These are phyloP conservation scores for Rachicladosporium sp. DNA, from an alignment of 2,329 filamentous ascomycete genomes.

Conservation along the genomic window DNA sequence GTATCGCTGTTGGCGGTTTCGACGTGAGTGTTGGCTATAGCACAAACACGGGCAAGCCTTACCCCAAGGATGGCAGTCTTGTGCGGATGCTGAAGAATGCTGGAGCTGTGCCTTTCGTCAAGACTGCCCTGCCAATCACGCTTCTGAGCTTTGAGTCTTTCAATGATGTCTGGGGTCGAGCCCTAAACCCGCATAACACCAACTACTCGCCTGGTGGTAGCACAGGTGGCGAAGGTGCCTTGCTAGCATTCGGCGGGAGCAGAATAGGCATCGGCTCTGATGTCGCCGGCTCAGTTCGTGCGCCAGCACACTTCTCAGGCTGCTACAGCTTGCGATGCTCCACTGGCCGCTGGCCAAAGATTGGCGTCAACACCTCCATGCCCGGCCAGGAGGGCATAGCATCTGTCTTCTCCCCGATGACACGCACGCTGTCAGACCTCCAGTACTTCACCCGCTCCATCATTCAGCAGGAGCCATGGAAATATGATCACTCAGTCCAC, in stretches of 20 bases:
- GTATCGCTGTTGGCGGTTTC: conserved; percentile 66
- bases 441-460: conserved; percentile 71
- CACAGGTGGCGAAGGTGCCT: conserved; percentile 70
- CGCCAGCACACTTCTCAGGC: conserved; percentile 78
- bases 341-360: conserved; percentile 81
- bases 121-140: conserved; percentile 81
- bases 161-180: conserved; percentile 62
- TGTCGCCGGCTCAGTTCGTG: conserved; percentile 78
- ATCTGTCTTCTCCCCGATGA: conserved; percentile 86
- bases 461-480: conserved; percentile 75
- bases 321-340: conserved; percentile 84
- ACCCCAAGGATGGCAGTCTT: conserved; percentile 55
- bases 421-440: conserved; percentile 69
- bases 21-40: conserved; percentile 76
- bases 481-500: conserved; percentile 74
- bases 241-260: conserved; percentile 68
- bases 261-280: conserved; percentile 84
- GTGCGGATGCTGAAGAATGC: conserved; percentile 72
- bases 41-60: conserved; percentile 55
- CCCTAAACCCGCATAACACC: conserved; percentile 5
- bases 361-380: conserved; percentile 76
- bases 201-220: conserved; percentile 70
- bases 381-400: conserved; percentile 82
- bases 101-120: conserved; percentile 79
- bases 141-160: conserved; percentile 76